Base-by-base conservation (phyloP, 768 basidiomycete species). In the Lactifluus rugatus region DNA sequence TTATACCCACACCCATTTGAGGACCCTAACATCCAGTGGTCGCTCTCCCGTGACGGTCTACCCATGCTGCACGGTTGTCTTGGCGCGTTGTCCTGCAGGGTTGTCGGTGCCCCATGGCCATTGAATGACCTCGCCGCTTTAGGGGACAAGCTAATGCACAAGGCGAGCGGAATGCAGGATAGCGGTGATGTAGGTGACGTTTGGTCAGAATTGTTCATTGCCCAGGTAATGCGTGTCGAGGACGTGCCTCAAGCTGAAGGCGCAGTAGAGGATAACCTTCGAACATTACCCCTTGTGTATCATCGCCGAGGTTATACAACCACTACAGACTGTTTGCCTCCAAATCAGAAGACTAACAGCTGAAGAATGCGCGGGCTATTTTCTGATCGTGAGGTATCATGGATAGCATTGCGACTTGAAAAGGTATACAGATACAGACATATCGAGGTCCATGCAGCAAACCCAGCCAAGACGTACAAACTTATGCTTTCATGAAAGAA, bases 201-300 rank as follows among this genome's bases (percentile, higher is more conserved):
- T 51, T 74, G 68, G 64, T 87, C 84, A 39, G 85, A 92, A 73
- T 71, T 94, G 42, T 93, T 91, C 70, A 82, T 94, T 61, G 91
- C 89, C 14, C 74, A 77, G n/a, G 90, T 94, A 11, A 70, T 81
- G 31, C 71, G 82, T 26, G 84, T 93, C 44, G 75, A 79, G 60
- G 75, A 76, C 62, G 70, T 70, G 0, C 65, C 70, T 36, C 54
- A 65, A 46, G 42, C 53, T 8, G 65, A 61, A 42, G 68, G 61
- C 7, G 56, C 41, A 17, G 60, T 62, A 37, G 57, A 59, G 45
- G 61, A 62, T 14, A 49, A 7, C 9, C 46, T 68, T 52, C 68
- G 72, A 67, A 75, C 70, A 50, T 66, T 78, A 37, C 86, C 86
- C 2, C 70, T 88, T 58, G 67, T 88, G 54, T 89, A 88, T 67